Evolutionary conservation across 2,329 filamentous ascomycete genomes (phyloP), one percentile per base, ranked within the genome.

Genomic region (Colletotrichum cordylinicola): DNA sequence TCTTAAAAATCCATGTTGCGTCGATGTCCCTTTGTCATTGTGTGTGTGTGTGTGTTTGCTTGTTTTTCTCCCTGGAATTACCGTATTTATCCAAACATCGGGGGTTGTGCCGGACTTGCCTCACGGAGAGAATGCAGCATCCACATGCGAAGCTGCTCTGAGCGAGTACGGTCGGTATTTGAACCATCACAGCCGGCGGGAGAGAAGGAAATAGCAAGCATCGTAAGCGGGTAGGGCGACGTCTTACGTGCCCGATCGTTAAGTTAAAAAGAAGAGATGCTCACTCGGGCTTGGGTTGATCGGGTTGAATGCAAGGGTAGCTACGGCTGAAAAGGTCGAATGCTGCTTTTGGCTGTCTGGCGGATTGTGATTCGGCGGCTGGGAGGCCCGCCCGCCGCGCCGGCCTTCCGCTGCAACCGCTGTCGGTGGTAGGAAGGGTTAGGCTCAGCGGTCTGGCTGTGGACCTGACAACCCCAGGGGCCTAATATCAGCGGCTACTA

Each of bases 341-440:
- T 75, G 73, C 73, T 75, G 56, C 64, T 75, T 75, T 75, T 67
- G 73, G 73, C 73, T 65, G 70, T 73, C 70, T 75, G 64, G 70
- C 35, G 43, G 29, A 31, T 21, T 75, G 56, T 75, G 73, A 75
- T 75, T 75, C 73, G 73, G 73, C 58, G 64, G 61, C 18, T 67
- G 58, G 16, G 12, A 43, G 64, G 58, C 69, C 70, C 64, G 73
- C 43, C 39, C 56, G 64, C 55, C 52, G 62, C 70, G 15, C 62
- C 69, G 58, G 58, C 39, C 72, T 27, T 24, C 39, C 62, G 62
- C 31, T 33, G 55, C 72, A 37, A 71, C 60, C 68, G 67, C 67
- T 65, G 61, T 65, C 68, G 60, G 33, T 58, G 35, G 24, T 27
- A 61, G 58, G 29, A 33, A 33, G 12, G 58, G 29, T 66, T 64